Evolutionary conservation across 371 early-diverging fungal species (phyloP).

Genomic region (Mortierella sp.): DNA sequence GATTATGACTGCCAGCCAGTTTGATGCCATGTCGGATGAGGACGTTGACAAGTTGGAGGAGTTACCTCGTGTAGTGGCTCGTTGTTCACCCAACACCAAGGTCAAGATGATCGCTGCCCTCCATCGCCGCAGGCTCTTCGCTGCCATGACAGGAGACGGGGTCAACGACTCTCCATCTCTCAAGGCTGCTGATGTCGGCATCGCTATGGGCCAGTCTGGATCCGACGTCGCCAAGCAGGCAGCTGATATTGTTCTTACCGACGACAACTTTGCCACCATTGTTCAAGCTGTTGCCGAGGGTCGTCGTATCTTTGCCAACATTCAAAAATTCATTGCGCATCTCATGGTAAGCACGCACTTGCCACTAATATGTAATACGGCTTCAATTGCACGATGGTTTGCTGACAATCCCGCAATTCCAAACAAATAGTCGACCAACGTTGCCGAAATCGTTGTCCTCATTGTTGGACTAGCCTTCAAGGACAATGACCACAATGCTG

Average conservation of each 20-base stretch:
- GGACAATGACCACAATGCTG: slow-evolving; percentile 64
- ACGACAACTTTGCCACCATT: slow-evolving; percentile 90
- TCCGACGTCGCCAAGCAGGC: slow-evolving; percentile 94
- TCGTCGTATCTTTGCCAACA: slow-evolving; percentile 90
- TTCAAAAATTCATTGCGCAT: slow-evolving; percentile 91
- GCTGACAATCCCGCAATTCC: too few relatives aligned
- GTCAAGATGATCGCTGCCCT: slow-evolving; percentile 95
- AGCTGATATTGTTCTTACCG: slow-evolving; percentile 88
- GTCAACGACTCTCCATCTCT: slow-evolving; percentile 93
- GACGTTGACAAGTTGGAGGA: slow-evolving; percentile 79
- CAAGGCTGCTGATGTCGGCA: slow-evolving; percentile 90
- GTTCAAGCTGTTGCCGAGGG: slow-evolving; percentile 86
- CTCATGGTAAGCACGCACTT: slow-evolving; percentile 52
- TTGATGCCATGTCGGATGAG: slow-evolving; percentile 86
- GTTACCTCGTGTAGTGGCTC: slow-evolving; percentile 92
- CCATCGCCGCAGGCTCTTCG: slow-evolving; percentile 76
- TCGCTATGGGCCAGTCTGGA: slow-evolving; percentile 92
- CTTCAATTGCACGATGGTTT: too few relatives aligned
- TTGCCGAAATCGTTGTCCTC: slow-evolving; percentile 57
- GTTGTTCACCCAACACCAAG: slow-evolving; percentile 95
- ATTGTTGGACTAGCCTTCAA: background rate
- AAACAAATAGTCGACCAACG: slow-evolving; percentile 76
- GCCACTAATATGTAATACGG: too few relatives aligned
- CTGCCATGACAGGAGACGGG: slow-evolving; percentile 90
- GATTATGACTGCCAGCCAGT: slow-evolving; percentile 85